These are phyloP conservation scores for Protomyces lactucae-debilis DNA, from an alignment of 1,139 yeast species.

Conservation along the genomic window DNA sequence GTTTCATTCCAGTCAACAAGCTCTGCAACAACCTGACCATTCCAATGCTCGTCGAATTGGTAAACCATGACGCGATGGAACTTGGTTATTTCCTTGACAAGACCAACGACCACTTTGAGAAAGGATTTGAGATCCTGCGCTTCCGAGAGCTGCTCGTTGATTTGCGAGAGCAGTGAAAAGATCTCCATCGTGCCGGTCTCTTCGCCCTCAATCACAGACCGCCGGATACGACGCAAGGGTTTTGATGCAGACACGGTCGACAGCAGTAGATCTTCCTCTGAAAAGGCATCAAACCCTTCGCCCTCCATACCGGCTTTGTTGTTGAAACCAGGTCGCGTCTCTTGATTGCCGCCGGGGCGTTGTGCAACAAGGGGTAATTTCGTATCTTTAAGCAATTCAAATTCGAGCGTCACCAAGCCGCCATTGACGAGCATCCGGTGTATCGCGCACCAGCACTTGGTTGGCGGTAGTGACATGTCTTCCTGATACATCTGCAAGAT, in stretches of 20 bases:
- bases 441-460: slow-evolving; percentile 20
- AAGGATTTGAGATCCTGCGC: slow-evolving; percentile 14
- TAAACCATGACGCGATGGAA: slow-evolving; percentile 25
- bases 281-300: slow-evolving; percentile 18
- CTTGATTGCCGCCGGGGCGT: background rate
- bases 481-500: slow-evolving; percentile 3
- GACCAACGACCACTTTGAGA: slow-evolving; percentile 17
- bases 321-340: slow-evolving; percentile 2
- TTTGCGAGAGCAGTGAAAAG: slow-evolving; percentile 15
- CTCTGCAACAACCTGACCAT: slow-evolving; percentile 26
- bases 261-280: slow-evolving; percentile 16
- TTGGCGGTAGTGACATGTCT: background rate
- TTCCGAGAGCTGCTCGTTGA: slow-evolving; percentile 17
- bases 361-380: background rate
- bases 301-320: slow-evolving; percentile 21
- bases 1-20: slow-evolving; percentile 22
- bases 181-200: slow-evolving; percentile 23
- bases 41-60: slow-evolving; percentile 27
- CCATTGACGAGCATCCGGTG: slow-evolving; percentile 15
- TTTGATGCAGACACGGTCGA: slow-evolving; percentile 13
- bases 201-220: slow-evolving; percentile 6
- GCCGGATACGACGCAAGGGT: slow-evolving; percentile 18
- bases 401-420: slow-evolving; percentile 13
- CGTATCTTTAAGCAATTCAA: slow-evolving; percentile 13
- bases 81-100: slow-evolving; percentile 23